Conservation (phyloP, 1,284 basidiomycete genomes). For the Pholiota adiposa region DNA sequence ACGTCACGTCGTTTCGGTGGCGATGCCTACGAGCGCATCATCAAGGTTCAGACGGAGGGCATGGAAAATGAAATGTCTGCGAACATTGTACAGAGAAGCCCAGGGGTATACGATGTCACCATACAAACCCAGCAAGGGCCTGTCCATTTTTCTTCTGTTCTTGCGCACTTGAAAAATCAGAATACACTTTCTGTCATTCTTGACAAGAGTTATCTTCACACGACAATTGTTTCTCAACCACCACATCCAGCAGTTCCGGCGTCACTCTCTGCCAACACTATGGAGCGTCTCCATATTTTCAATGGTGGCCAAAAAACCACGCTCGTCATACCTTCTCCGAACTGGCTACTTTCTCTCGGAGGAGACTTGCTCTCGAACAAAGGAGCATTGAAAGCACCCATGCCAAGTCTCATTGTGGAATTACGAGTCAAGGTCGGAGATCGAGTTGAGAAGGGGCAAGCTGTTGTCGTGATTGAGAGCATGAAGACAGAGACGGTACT, state of each 20-base stretch:
- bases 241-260: conserved; percentile 54
- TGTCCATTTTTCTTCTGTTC: conserved; percentile 52
- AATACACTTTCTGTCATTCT: conserved; percentile 57
- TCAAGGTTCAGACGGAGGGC: conserved; percentile 62
- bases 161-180: conserved; percentile 56
- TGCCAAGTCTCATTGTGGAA: conserved; percentile 90
- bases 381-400: conserved; percentile 75
- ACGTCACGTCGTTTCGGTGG: conserved; percentile 78
- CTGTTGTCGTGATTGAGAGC: conserved; percentile 85
- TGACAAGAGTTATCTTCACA: conserved; percentile 47
- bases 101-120: conserved; percentile 57
- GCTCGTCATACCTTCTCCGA: conserved; percentile 63
- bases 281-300: conserved; percentile 78
- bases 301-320: conserved; percentile 59
- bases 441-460: conserved; percentile 79
- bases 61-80: conserved; percentile 45
- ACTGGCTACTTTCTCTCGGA: conserved; percentile 67
- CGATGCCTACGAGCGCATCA: conserved; percentile 63
- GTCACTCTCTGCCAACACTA: conserved; percentile 52
- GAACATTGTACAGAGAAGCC: conserved; percentile 45
- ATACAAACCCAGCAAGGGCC: conserved; percentile 43
- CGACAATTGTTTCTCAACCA: conserved; percentile 76
- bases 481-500: conserved; percentile 97
- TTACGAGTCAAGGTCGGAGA: conserved; percentile 80
- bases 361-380: conserved; percentile 57